Conservation (phyloP, 495 filamentous ascomycete genomes). For the Penicillium taxi region DNA sequence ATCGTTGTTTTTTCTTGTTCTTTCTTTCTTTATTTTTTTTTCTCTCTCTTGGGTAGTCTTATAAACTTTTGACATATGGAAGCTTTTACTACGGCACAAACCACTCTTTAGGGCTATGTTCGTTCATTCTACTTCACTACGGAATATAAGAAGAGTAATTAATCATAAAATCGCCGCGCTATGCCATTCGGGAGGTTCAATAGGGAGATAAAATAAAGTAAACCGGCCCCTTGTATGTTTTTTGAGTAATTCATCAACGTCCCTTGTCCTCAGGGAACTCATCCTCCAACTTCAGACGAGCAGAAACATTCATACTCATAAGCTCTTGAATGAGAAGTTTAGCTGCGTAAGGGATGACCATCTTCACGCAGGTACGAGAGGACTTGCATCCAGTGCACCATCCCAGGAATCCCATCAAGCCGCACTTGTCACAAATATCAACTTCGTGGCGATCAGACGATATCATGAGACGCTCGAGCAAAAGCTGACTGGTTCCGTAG, state of each 20-base stretch:
- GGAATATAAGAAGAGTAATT: conserved; percentile 3
- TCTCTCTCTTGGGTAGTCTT: background rate
- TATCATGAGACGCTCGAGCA: conserved; percentile 91
- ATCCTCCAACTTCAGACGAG: conserved; percentile 77
- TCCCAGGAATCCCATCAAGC: conserved; percentile 87
- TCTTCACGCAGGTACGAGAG: conserved; percentile 68
- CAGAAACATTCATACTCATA: conserved; percentile 94
- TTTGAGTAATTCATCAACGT: conserved; percentile 14
- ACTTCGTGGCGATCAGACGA: conserved; percentile 83
- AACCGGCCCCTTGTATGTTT: conserved; percentile 2
- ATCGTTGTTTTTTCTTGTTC: too few species aligned
- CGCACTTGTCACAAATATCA: conserved; percentile 87
- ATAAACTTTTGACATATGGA: background rate
- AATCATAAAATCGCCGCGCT: conserved; percentile 24
- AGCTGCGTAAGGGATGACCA: conserved; percentile 98
- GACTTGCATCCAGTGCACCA: conserved; percentile 89
- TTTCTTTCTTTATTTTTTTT: conserved; percentile 1
- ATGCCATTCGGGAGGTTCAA: conserved; percentile 22
- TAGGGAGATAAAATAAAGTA: conserved; percentile 13
- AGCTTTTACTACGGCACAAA: too few species aligned
- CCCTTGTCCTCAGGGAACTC: conserved; percentile 64
- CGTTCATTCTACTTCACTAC: background rate
- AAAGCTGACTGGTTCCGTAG: conserved; percentile 84
- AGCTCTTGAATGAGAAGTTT: conserved; percentile 96
- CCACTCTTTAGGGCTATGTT: background rate